These are phyloP conservation scores for Cenococcum geophilum DNA, from an alignment of 495 filamentous ascomycete genomes.

Conservation along the genomic window DNA sequence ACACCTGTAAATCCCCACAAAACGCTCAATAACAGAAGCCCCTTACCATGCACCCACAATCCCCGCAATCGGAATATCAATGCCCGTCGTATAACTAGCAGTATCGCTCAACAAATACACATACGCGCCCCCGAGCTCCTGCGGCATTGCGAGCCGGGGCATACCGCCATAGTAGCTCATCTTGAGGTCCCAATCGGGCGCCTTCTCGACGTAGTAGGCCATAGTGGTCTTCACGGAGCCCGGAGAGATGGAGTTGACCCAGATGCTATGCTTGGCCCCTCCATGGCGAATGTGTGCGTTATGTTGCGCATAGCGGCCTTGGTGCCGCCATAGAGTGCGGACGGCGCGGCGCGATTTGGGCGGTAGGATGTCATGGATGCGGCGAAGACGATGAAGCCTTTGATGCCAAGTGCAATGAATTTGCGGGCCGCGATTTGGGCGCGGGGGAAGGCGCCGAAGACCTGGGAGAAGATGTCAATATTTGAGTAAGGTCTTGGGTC, in stretches of 20 bases:
- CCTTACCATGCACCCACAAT: slow-evolving; percentile 45
- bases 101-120: slow-evolving; percentile 79
- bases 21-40: not conserved
- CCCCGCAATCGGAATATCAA: slow-evolving; percentile 61
- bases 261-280: slow-evolving; percentile 46
- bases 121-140: slow-evolving; percentile 80
- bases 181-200: slow-evolving; percentile 46
- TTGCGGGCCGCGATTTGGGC: slow-evolving; percentile 39
- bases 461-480: slow-evolving; percentile 13
- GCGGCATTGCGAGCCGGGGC: slow-evolving; percentile 64
- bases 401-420: slow-evolving; percentile 43
- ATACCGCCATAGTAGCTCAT: slow-evolving; percentile 51
- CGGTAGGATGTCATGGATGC: slow-evolving; percentile 46
- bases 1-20: no score
- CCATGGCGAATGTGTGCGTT: slow-evolving; percentile 45
- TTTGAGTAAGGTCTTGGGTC: not conserved
- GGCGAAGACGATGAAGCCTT: slow-evolving; percentile 45
- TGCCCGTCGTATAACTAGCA: slow-evolving; percentile 73
- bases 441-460: slow-evolving; percentile 43
- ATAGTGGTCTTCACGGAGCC: slow-evolving; percentile 83
- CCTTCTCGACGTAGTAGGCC: slow-evolving; percentile 57
- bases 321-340: slow-evolving; percentile 34
- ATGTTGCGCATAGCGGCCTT: slow-evolving; percentile 37
- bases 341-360: slow-evolving; percentile 40
- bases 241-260: slow-evolving; percentile 77